Evolutionary conservation across 352 stramenopile genomes (phyloP).

Genomic region (Phytopythium boreale): DNA sequence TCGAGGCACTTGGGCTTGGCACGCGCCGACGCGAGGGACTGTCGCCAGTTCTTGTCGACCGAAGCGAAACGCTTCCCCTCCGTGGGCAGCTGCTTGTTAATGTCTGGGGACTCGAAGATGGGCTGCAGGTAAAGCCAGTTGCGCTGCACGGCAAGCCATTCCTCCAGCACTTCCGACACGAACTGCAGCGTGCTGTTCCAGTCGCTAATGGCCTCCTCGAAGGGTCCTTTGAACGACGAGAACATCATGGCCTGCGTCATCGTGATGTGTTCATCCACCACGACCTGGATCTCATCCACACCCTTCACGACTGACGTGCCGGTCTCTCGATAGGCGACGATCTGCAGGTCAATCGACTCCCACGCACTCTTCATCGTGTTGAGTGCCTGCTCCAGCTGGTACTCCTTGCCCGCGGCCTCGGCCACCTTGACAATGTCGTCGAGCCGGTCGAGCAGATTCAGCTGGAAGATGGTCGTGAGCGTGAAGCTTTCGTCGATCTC

Average conservation of each 20-base stretch:
- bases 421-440: conserved; percentile 91
- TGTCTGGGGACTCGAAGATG: conserved; percentile 95
- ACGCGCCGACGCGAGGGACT: conserved; percentile 86
- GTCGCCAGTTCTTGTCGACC: conserved; percentile 95
- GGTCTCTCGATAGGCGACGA: conserved; percentile 90
- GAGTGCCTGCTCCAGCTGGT: conserved; percentile 92
- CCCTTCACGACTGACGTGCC: conserved; percentile 94
- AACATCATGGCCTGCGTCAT: conserved; percentile 96
- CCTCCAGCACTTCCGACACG: conserved; percentile 92
- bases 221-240: conserved; percentile 93
- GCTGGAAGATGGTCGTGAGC: conserved; percentile 80
- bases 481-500: conserved; percentile 90
- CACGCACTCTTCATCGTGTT: conserved; percentile 92
- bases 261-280: conserved; percentile 95
- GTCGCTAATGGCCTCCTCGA: conserved; percentile 91
- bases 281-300: conserved; percentile 91
- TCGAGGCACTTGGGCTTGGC: conserved; percentile 82
- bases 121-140: conserved; percentile 96
- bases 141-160: conserved; percentile 93
- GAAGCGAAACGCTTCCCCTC: conserved; percentile 94
- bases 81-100: conserved; percentile 94
- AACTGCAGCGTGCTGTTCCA: conserved; percentile 89
- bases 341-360: conserved; percentile 89
- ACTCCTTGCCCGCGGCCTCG: conserved; percentile 94
- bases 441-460: conserved; percentile 83